phyloP scores from a whole-genome alignment of 2,329 filamentous ascomycete genomes.

The Xylariaceae sp. region DNA sequence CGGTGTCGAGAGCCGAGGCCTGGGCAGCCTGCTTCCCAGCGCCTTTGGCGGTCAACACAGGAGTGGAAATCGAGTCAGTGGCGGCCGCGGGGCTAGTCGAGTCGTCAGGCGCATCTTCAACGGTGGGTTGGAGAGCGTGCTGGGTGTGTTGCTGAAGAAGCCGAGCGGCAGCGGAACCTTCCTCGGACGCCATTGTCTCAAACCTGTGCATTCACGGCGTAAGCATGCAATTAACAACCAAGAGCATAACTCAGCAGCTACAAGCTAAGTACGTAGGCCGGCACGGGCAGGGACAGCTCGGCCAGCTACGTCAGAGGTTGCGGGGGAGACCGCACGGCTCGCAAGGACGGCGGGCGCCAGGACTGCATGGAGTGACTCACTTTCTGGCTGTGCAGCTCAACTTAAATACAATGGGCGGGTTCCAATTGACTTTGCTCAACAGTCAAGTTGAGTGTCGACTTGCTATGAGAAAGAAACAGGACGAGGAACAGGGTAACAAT shows the following conservation, averaged over 20 bases:
- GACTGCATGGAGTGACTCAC: conserved; percentile 14
- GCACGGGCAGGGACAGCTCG: neutral
- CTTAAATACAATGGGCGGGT: conserved; percentile 13
- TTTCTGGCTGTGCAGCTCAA: conserved; percentile 10
- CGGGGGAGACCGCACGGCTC: neutral
- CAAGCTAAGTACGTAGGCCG: no score
- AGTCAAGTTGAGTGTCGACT: conserved; percentile 18
- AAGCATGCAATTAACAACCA: neutral
- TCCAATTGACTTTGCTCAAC: conserved; percentile 23
- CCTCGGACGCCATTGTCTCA: conserved; percentile 42
- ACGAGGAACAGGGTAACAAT: conserved; percentile 21
- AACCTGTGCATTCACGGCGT: conserved; percentile 3
- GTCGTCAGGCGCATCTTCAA: conserved; percentile 76
- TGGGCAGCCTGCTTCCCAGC: conserved; percentile 64
- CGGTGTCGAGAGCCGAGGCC: conserved; percentile 61
- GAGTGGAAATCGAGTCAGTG: conserved; percentile 42
- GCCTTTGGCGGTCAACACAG: conserved; percentile 55
- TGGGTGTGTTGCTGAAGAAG: conserved; percentile 59
- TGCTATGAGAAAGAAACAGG: no score
- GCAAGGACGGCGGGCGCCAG: neutral
- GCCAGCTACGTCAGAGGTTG: neutral
- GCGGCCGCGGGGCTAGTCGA: conserved; percentile 44
- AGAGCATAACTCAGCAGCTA: neutral
- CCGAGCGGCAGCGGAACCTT: conserved; percentile 54
- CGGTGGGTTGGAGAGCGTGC: conserved; percentile 53